Percentiles rank a stretch among this genome's conserved stretches.
These are phyloP conservation scores for Colletotrichum limetticola DNA, from an alignment of 2,329 filamentous ascomycete genomes.

Conservation along the genomic window DNA sequence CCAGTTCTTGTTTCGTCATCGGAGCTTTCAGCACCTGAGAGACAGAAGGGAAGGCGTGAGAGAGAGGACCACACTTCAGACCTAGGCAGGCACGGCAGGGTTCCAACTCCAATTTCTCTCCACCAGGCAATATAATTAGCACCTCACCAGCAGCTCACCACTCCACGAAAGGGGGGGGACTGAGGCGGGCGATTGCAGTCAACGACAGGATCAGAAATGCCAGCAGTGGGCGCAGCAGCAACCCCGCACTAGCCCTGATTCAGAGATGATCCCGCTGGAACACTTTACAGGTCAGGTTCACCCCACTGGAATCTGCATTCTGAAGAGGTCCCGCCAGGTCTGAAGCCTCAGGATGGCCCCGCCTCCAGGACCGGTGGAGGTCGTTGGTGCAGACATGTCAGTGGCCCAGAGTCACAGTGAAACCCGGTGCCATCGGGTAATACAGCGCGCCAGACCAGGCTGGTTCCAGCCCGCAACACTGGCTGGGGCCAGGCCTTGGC, in stretches of 20 bases:
- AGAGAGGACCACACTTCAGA: neutral
- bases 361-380: neutral
- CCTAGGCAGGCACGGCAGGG: constrained; percentile 3
- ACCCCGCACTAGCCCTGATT: constrained; percentile 36
- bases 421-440: constrained; percentile 13
- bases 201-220: constrained; percentile 25
- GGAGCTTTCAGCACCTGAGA: constrained; percentile 3
- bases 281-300: neutral
- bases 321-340: constrained; percentile 2
- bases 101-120: constrained; percentile 26
- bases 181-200: constrained; percentile 7
- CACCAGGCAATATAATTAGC: constrained; percentile 30
- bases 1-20: constrained; percentile 29
- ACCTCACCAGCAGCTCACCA: constrained; percentile 11
- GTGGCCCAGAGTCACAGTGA: constrained; percentile 19
- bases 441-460: neutral
- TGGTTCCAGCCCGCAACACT: constrained; percentile 26
- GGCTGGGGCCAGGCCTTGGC: constrained; percentile 21
- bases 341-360: constrained; percentile 15
- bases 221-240: constrained; percentile 30
- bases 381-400: constrained; percentile 27
- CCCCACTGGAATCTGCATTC: neutral
- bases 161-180: neutral
- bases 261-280: constrained; percentile 6
- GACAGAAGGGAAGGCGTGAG: neutral